Base-by-base conservation (phyloP, 305 asterid genomes). In the Solanum aculeatissimum region DNA sequence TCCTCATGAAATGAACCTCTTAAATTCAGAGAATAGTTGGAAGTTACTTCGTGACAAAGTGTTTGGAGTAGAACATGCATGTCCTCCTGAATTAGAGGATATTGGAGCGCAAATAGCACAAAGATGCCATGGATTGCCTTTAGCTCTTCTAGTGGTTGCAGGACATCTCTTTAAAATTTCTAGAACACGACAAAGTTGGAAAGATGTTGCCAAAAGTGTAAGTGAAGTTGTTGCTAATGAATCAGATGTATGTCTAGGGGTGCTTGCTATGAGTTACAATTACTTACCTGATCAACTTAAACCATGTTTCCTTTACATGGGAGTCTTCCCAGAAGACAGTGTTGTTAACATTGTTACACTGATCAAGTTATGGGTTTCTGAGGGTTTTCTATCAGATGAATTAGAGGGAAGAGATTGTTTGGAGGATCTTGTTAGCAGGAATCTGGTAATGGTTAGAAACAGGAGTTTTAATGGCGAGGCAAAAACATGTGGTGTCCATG, bases 201-300 rank as follows among this genome's bases (percentile, higher is more conserved):
- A 21, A 6, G 15, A 42, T 11, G 16, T 84, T 57, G 32, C 74
- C 23, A 60, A 9, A 23, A 84, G 43, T 11, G 18, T 42, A 71
- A 60, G 60, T 43, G n/a, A 14, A 2, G 35, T 84, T 55, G 58
- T 57, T 32, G 16, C 72, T 57, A 5, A 25, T 38, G 68, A 25
- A 51, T 6, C 51, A 40, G 49, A 79, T 55, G n/a, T 1, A 8
- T 84, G 74, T 54, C 21, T 69, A 7, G 63, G 83, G 19, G 21
- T 85, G 80, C 84, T 84, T 19, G 63, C 80, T 18, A 29, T 83
- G 82, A 83, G 82, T 83, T 83, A 83, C 18, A 70, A 38, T 25
- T 71, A 70, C 71, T 35, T 70, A 45, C 85, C 85, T 53, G 11
- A 29, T 25, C 55, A 53, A 9, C 77, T 83, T 10, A 68, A 71